These are phyloP conservation scores for Xylariaceae sp. DNA, from an alignment of 2,329 filamentous ascomycete species.

Conservation along the genomic window DNA sequence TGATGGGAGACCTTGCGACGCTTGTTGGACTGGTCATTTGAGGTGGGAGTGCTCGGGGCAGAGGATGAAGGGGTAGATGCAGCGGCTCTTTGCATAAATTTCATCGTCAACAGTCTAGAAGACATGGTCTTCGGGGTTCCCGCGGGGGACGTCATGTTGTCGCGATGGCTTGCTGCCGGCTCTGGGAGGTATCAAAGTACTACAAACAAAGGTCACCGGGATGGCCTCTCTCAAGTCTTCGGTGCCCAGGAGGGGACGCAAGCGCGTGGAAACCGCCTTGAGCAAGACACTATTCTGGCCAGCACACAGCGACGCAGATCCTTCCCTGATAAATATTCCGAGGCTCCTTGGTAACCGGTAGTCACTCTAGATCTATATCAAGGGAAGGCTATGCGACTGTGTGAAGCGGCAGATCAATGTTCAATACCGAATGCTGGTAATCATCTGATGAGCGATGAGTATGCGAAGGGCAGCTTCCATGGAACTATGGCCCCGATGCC, in stretches of 20 bases:
- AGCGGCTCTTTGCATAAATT: constrained; percentile 92
- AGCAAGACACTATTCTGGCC: too few relatives aligned
- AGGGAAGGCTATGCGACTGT: background rate
- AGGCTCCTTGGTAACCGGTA: too few relatives aligned
- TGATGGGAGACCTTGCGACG: constrained; percentile 53
- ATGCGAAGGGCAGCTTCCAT: background rate
- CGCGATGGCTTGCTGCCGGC: background rate
- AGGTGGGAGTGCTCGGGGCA: constrained; percentile 42
- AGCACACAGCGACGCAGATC: too few relatives aligned
- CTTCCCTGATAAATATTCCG: too few relatives aligned
- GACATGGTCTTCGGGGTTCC: constrained; percentile 73
- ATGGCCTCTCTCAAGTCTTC: background rate
- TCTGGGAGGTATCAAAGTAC: too few relatives aligned
- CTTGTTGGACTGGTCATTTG: constrained; percentile 56
- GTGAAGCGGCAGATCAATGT: too few relatives aligned
- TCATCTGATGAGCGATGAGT: too few relatives aligned
- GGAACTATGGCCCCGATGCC: background rate
- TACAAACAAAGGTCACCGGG: background rate
- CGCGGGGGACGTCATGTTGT: constrained; percentile 47
- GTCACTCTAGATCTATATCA: background rate
- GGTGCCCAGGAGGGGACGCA: too few relatives aligned
- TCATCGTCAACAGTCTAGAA: constrained; percentile 87
- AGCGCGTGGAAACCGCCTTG: too few relatives aligned
- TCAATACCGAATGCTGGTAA: background rate
- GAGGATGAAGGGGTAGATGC: constrained; percentile 62